Evolutionary conservation across 441 rosid species (phyloP), one percentile per base, ranked within the genome.

Genomic region (Breynia disticha): DNA sequence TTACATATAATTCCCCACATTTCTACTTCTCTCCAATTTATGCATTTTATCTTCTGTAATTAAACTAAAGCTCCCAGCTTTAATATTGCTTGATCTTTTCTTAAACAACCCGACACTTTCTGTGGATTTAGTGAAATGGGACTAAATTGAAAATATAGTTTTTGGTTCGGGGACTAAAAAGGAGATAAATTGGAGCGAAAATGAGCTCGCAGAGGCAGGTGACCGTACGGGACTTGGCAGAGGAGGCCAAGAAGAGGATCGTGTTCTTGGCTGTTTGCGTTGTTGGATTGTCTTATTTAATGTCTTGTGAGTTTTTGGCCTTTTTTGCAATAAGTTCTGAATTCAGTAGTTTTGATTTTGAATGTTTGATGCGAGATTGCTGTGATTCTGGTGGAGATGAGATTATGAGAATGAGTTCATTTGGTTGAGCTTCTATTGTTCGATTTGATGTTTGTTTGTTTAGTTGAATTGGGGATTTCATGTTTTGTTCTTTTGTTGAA

Each of bases 211-310:
- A 58, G 66, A 83, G 76, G 80, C 90, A 71, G 74, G 89, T 75
- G 70, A 65, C 72, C 14, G 68, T 74, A 32, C 77, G 84, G 22
- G 97, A 94, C 81, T 65, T 94, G 66, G 81, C 82, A 51, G 99
- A 94, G 72, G 99, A 94, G 68, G 96, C 85, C 48, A 90, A 90
- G 86, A 94, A 90, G 74, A 81, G 97, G 67, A 72, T 80, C 57
- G 96, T 90, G 53, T 64, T 94, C 66, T 67, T 94, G 72, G 86
- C 67, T 50, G 75, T 94, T 59, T 94, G 96, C 73, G 91, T 90
- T 54, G 76, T 85, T 47, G 99, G 99, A 64, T 81, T 94, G 47
- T 94, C 99, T 3, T 90, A 90, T 68, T 71, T 94, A 64, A 75
- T 94, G 91, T 90, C 97, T 1, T 57, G 99, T 94, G 72, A 82